These are phyloP conservation scores for Dryas octopetala DNA, from an alignment of 306 rosid species.

Conservation along the genomic window DNA sequence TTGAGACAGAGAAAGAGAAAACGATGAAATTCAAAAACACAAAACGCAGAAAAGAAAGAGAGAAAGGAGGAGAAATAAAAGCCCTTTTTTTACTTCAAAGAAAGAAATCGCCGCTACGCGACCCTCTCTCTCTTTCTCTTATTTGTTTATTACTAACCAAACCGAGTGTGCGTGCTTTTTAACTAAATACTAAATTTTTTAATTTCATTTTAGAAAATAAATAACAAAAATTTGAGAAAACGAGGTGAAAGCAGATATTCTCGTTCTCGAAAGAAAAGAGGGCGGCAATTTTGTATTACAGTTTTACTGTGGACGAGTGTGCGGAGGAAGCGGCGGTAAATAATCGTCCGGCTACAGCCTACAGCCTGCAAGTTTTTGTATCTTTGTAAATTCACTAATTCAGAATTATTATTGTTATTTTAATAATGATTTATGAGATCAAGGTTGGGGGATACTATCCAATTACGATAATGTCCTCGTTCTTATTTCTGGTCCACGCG, in stretches of 20 bases:
- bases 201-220: background rate
- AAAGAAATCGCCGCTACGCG: constrained; percentile 3
- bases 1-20: constrained; percentile 39
- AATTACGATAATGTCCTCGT: background rate
- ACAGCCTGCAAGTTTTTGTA: background rate
- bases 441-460: background rate
- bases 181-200: background rate
- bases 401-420: background rate
- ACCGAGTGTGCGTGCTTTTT: background rate
- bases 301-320: background rate
- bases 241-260: constrained; percentile 24
- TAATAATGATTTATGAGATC: background rate
- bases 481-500: background rate
- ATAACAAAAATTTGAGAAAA: constrained; percentile 5
- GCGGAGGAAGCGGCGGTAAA: background rate
- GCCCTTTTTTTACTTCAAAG: background rate
- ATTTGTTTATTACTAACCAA: background rate
- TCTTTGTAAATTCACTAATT: background rate
- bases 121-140: background rate
- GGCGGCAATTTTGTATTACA: constrained; percentile 4
- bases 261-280: background rate
- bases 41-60: background rate
- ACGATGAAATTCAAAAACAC: background rate
- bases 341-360: constrained; percentile 10
- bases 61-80: background rate